These are phyloP conservation scores for Thecaphora thlaspeos DNA, from an alignment of 1,284 basidiomycete genomes.

Conservation along the genomic window DNA sequence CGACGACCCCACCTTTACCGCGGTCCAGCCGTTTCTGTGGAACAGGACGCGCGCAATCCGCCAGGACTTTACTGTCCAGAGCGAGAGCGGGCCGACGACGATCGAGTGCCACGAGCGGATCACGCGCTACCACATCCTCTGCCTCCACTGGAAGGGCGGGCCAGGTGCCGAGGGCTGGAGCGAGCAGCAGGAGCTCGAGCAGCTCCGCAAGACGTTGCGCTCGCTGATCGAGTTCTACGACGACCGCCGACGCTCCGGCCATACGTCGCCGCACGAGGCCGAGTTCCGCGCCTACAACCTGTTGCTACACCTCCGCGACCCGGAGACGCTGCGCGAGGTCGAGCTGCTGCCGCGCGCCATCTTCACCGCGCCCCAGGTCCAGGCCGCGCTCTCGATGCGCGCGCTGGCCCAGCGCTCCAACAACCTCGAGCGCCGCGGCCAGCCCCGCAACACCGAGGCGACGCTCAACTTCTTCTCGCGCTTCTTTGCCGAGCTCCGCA, in stretches of 20 bases:
- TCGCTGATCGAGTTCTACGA: constrained; percentile 91
- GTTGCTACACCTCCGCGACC: constrained; percentile 83
- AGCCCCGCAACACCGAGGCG: constrained; percentile 61
- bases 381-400: constrained; percentile 77
- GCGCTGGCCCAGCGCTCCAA: constrained; percentile 77
- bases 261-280: constrained; percentile 76
- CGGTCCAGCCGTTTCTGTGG: constrained; percentile 80
- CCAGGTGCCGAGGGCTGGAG: constrained; percentile 66
- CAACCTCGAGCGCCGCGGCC: constrained; percentile 61
- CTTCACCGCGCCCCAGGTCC: constrained; percentile 72
- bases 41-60: constrained; percentile 87
- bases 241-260: constrained; percentile 67
- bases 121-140: constrained; percentile 87
- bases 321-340: constrained; percentile 69
- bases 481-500: constrained; percentile 61
- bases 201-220: constrained; percentile 83
- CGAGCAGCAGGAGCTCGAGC: constrained; percentile 77
- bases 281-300: constrained; percentile 96
- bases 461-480: constrained; percentile 66
- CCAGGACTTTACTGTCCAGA: constrained; percentile 93
- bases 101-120: constrained; percentile 91
- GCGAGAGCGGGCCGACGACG: constrained; percentile 71
- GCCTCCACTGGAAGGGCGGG: constrained; percentile 67
- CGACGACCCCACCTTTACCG: constrained; percentile 64
- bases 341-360: constrained; percentile 75